Base-by-base conservation (phyloP, 306 rosid genomes). In the Quercus agrifolia region DNA sequence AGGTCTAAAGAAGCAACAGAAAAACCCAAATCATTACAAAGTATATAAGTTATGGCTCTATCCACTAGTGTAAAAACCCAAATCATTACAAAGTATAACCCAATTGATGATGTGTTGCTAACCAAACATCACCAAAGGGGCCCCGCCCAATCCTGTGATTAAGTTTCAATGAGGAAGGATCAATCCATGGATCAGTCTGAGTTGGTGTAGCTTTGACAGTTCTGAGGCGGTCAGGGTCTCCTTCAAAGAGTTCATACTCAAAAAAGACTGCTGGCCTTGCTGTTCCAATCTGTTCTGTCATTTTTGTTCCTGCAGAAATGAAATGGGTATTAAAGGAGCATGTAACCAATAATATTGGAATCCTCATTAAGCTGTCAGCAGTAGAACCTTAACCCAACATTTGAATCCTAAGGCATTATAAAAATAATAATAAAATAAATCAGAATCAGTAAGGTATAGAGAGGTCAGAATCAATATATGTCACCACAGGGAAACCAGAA, bases 81-180 rank as follows among this genome's bases (percentile, higher is more conserved):
- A 28, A 28, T 28, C 31, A 28, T 28, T 28, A 28, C 31, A 28
- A 28, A 28, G 31, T 23, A 73, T 88, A 87, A 75, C 92, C 88
- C 56, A 97, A 89, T 70, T 84, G 98, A 80, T 92, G 97, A 85
- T 80, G 96, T 33, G 99, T 95, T 62, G 94, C 99, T 74, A 95
- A 83, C 95, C 97, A 95, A 80, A 95, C 92, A 81, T 95, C 99
- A 49, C 99, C 99, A 63, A 92, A 91, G 20, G 87, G 90, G 1
- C 99, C 99, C 73, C 96, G 83, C 14, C 97, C 98, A 77, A 92
- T 90, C 82, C 99, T 87, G 83, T 95, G 97, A 63, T 87, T 84
- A 81, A 95, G 99, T 76, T 92, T 95, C 87, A 95, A 83, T 35
- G 88, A 85, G 59, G 89, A 83, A 52, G 99, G 92, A 78, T 92